Conservation (phyloP, 805 yeast species). For the Saturnispora kantuleensis region DNA sequence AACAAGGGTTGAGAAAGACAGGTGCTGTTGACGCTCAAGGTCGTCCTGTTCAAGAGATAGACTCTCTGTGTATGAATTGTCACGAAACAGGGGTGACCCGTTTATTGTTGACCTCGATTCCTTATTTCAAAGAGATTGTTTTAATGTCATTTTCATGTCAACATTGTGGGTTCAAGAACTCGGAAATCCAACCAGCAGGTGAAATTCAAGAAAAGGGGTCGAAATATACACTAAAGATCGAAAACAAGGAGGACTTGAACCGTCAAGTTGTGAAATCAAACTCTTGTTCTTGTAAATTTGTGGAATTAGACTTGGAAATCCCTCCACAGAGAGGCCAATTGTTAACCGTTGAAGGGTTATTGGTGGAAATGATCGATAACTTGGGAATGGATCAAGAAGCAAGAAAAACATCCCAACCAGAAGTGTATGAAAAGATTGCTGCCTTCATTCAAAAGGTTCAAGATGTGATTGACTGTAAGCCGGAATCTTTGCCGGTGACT, state of each 20-base stretch:
- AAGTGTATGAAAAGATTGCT: conserved; percentile 63
- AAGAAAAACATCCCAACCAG: conserved; percentile 68
- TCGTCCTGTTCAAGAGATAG: conserved; percentile 91
- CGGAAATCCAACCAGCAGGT: conserved; percentile 94
- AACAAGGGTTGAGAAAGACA: conserved; percentile 39
- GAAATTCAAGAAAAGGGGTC: conserved; percentile 84
- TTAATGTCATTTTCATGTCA: conserved; percentile 94
- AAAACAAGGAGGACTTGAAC: conserved; percentile 60
- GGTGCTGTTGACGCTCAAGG: conserved; percentile 82
- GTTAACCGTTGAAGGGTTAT: conserved; percentile 84
- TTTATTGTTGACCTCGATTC: conserved; percentile 77
- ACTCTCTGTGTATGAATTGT: conserved; percentile 95
- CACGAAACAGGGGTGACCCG: conserved; percentile 77
- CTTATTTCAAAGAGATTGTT: conserved; percentile 83
- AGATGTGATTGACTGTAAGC: conserved; percentile 54
- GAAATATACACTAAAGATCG: conserved; percentile 60
- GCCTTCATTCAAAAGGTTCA: conserved; percentile 54
- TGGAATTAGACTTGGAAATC: conserved; percentile 83
- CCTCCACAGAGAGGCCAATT: conserved; percentile 93
- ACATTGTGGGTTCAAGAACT: conserved; percentile 84
- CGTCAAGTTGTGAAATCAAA: conserved; percentile 91
- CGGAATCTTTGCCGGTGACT: conserved; percentile 64
- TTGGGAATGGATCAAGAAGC: conserved; percentile 71
- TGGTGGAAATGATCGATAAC: conserved; percentile 76
- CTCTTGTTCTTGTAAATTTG: conserved; percentile 67